A percentile compares a stretch with the other conserved stretches of the same genome.
Conservation (phyloP, 1,284 basidiomycete genomes). For the Trametes polyzona region DNA sequence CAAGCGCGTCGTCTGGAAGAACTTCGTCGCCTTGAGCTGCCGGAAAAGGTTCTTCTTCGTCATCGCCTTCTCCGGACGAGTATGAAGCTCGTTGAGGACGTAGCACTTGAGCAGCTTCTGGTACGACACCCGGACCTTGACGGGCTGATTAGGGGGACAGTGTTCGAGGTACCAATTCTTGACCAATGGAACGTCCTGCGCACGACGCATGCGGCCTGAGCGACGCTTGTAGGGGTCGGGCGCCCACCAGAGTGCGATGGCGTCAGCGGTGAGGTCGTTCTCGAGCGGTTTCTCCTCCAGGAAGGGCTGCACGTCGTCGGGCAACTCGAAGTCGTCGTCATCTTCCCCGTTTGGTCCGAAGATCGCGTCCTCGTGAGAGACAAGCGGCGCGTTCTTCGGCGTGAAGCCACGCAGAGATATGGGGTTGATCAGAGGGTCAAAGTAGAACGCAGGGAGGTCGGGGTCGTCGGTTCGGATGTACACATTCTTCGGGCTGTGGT, state of each 20-base stretch:
- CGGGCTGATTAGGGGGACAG: constrained; percentile 93
- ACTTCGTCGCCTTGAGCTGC: constrained; percentile 97
- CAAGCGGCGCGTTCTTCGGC: constrained; percentile 81
- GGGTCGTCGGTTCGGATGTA: constrained; percentile 99
- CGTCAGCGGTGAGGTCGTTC: constrained; percentile 94
- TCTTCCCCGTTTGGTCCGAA: constrained; percentile 88
- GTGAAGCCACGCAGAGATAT: constrained; percentile 87
- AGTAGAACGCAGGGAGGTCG: constrained; percentile 99
- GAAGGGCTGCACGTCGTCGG: constrained; percentile 85
- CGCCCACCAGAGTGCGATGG: constrained; percentile 98
- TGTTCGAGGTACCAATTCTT: constrained; percentile 99
- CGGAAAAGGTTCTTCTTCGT: constrained; percentile 97
- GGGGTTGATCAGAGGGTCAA: constrained; percentile 97
- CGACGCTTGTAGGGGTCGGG: constrained; percentile 95
- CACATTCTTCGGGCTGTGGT: constrained; percentile 96
- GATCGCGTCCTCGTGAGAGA: constrained; percentile 90
- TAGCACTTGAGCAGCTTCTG: constrained; percentile 98
- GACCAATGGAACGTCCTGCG: constrained; percentile 94
- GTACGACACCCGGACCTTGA: constrained; percentile 99
- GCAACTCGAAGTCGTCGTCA: constrained; percentile 88
- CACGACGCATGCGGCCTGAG: constrained; percentile 90
- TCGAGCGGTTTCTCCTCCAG: constrained; percentile 82
- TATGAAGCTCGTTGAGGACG: constrained; percentile 93
- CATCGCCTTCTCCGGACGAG: constrained; percentile 92
- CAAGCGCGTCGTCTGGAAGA: constrained; percentile 97